Evolutionary conservation across 495 filamentous ascomycete genomes (phyloP).

Genomic region (Penicillium egyptiacum): DNA sequence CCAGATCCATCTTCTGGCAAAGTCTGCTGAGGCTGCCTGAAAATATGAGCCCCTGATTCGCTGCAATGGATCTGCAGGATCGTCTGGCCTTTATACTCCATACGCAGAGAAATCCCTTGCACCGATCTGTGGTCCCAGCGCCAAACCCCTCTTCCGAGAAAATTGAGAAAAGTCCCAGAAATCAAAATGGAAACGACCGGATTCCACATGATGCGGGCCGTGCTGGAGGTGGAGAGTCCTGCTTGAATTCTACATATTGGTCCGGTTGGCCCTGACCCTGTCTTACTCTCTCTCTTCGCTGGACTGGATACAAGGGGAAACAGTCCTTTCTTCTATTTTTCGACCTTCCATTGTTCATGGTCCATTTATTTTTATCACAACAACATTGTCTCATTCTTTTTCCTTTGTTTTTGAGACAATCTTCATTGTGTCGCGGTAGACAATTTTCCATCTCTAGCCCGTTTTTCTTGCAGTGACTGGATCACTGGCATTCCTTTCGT

Average conservation of each 20-base stretch:
- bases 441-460: slow-evolving; percentile 19
- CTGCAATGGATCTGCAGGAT: slow-evolving; percentile 2
- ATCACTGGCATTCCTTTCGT: slow-evolving; percentile 46
- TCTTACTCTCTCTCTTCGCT: slow-evolving; percentile 23
- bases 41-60: slow-evolving; percentile 4
- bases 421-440: slow-evolving; percentile 21
- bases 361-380: slow-evolving; percentile 10
- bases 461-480: slow-evolving; percentile 29
- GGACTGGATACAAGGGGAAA: slow-evolving; percentile 15
- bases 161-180: not conserved
- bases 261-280: slow-evolving; percentile 9
- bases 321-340: slow-evolving; percentile 14
- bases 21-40: not conserved
- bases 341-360: slow-evolving; percentile 19
- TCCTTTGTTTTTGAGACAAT: slow-evolving; percentile 27
- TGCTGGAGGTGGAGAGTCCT: slow-evolving; percentile 12
- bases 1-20: slow-evolving; percentile 11
- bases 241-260: slow-evolving; percentile 20
- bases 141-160: not conserved
- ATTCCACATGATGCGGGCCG: slow-evolving; percentile 3
- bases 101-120: slow-evolving; percentile 3
- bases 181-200: not conserved
- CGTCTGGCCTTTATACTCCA: not conserved
- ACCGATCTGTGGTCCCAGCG: slow-evolving; percentile 3
- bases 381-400: slow-evolving; percentile 16